phyloP scores from a whole-genome alignment of 331 rosid species.

The Dryas integrifolia region DNA sequence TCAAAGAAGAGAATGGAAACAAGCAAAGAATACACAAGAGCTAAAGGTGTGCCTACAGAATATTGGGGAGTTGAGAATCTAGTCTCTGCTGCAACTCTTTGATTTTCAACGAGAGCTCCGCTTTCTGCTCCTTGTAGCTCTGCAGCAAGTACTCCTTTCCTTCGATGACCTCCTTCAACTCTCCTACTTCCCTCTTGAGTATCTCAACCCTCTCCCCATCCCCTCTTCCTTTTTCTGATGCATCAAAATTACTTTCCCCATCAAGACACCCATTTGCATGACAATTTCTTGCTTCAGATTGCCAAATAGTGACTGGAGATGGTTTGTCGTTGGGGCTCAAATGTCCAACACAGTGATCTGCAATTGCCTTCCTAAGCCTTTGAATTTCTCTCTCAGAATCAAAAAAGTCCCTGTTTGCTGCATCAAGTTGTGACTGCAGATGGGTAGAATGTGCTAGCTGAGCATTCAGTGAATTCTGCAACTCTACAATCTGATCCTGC shows the following conservation, averaged over 20 bases:
- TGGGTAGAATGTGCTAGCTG: constrained; percentile 70
- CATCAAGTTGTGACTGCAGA: constrained; percentile 79
- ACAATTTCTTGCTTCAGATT: constrained; percentile 51
- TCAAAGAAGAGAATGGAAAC: constrained; percentile 21
- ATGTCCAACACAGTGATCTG: constrained; percentile 80
- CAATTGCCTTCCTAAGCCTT: constrained; percentile 86
- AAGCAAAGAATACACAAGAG: constrained; percentile 58
- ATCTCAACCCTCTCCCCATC: constrained; percentile 69
- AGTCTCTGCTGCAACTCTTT: constrained; percentile 86
- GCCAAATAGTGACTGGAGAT: constrained; percentile 38
- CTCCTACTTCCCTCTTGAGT: constrained; percentile 83
- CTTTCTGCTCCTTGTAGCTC: constrained; percentile 86
- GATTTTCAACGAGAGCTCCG: constrained; percentile 66
- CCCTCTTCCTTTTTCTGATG: constrained; percentile 46
- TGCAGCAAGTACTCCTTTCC: constrained; percentile 87
- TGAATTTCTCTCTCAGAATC: constrained; percentile 84
- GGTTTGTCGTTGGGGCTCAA: constrained; percentile 44
- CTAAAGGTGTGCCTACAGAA: constrained; percentile 66
- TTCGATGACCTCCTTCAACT: constrained; percentile 80
- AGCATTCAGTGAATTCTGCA: constrained; percentile 68
- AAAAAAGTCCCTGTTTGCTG: constrained; percentile 69
- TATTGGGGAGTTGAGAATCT: constrained; percentile 85
- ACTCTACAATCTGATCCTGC: constrained; percentile 90
- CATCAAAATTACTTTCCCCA: constrained; percentile 50
- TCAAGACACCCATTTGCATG: constrained; percentile 56